phyloP scores from a whole-genome alignment of 306 rosid genomes.

The Malus sylvestris region DNA sequence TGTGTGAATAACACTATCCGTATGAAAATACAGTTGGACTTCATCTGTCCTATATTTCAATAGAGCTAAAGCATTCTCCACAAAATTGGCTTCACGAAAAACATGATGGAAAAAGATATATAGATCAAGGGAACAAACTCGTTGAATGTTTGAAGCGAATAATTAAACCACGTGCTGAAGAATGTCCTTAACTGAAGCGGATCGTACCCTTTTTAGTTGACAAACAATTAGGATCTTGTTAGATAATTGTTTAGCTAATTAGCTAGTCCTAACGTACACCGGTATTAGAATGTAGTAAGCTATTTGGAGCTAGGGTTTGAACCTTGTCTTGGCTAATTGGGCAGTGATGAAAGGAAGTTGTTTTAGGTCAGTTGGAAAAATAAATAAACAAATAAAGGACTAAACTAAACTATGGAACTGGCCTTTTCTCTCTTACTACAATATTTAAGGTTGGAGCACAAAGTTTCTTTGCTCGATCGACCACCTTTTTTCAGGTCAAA shows the following conservation, averaged over 20 bases:
- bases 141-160: not conserved
- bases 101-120: not conserved
- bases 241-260: too few species aligned
- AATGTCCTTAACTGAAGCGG: too few species aligned
- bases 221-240: too few species aligned
- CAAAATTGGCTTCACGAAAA: not conserved
- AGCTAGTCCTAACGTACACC: not conserved
- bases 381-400: not conserved
- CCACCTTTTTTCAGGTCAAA: not conserved
- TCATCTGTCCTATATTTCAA: too few species aligned
- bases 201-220: too few species aligned
- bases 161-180: not conserved
- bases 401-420: not conserved
- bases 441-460: slow-evolving; percentile 3
- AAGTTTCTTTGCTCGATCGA: not conserved
- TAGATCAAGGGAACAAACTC: not conserved
- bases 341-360: not conserved
- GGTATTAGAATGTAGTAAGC: not conserved
- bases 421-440: not conserved
- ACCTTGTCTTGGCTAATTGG: not conserved
- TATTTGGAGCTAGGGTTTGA: not conserved
- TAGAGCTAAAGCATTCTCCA: too few species aligned
- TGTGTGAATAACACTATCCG: too few species aligned
- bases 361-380: not conserved
- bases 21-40: too few species aligned